phyloP scores from a whole-genome alignment of 2,329 filamentous ascomycete species.

The Verruconis gallopava region DNA sequence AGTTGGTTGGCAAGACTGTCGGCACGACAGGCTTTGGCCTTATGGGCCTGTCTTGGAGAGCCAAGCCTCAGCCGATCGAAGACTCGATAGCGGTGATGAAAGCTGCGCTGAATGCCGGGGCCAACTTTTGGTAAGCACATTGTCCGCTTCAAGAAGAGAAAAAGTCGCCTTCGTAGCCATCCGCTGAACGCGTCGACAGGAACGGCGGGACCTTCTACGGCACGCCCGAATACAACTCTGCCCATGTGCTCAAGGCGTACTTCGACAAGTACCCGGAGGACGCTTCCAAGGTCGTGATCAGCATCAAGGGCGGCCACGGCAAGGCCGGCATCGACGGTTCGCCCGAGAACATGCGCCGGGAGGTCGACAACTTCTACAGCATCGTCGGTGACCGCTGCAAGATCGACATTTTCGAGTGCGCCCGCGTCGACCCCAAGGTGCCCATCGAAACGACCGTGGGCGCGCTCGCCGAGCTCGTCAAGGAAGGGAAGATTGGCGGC shows the following conservation, averaged over 20 bases:
- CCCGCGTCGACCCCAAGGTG: slow-evolving; percentile 30
- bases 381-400: slow-evolving; percentile 34
- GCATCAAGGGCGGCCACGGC: slow-evolving; percentile 35
- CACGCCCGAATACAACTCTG: slow-evolving; percentile 30
- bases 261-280: slow-evolving; percentile 39
- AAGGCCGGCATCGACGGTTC: slow-evolving; percentile 31
- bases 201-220: slow-evolving; percentile 40
- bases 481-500: slow-evolving; percentile 44
- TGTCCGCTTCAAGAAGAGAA: too few species aligned
- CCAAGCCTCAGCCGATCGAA: slow-evolving; percentile 23
- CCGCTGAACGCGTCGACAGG: too few species aligned
- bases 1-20: slow-evolving; percentile 25
- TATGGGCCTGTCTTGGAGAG: slow-evolving; percentile 38
- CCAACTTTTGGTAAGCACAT: slow-evolving; percentile 30
- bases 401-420: slow-evolving; percentile 36
- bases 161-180: too few species aligned
- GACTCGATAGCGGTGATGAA: slow-evolving; percentile 34
- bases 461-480: slow-evolving; percentile 35
- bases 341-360: slow-evolving; percentile 28
- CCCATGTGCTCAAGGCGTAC: slow-evolving; percentile 37
- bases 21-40: slow-evolving; percentile 33
- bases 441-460: slow-evolving; percentile 37
- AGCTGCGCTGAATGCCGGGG: slow-evolving; percentile 26
- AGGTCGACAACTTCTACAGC: slow-evolving; percentile 33
- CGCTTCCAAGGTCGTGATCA: slow-evolving; percentile 35